Evolutionary conservation across 2,329 filamentous ascomycete species (phyloP), one percentile per base, ranked within the genome.

Genomic region (Nemania abortiva): DNA sequence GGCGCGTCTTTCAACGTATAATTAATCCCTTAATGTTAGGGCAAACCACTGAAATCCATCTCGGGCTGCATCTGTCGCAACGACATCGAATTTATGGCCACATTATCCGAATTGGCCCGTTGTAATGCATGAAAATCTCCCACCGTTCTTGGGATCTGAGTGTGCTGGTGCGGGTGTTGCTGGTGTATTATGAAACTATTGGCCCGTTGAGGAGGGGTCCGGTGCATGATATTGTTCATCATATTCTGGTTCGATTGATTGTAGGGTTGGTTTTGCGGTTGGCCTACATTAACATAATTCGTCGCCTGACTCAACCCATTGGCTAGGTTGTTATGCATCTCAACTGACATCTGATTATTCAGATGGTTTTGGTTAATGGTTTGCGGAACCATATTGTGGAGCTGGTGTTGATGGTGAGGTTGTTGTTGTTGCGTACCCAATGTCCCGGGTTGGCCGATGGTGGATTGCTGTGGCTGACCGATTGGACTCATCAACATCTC

Each of bases 401-500:
- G 72, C 18, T 74, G 67, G 11, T 72, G 72, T 70, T 76, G 70
- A 74, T 78, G 72, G 67, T 79, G 70, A 50, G 77, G 74, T 65
- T 77, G 74, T 39, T 80, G 79, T 65, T 77, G 74, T 45, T 80
- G 79, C 15, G 74, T 75, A 42, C 74, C 79, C 34, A 79, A 66
- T 34, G 74, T 56, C 6, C 74, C 74, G 45, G 77, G 74, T 52
- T 81, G 80, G 15, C 79, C 74, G 7, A 81, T 73, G 1, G 77
- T 63, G 18, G 79, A 75, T 60, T 79, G 79, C 9, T 78, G 76
- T 7, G 74, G 72, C 57, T 79, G 80, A 34, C 82, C 81, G 61
- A 88, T 79, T 0, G 84, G 84, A 42, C 81, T 86, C 81, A 88
- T 86, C 47, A 86, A 82, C 77, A 89, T 85, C 7, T 89, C 87